Evolutionary conservation across 371 early-diverging fungal species (phyloP), one percentile per base, ranked within the genome.

Genomic region (Chytridium lagenaria): DNA sequence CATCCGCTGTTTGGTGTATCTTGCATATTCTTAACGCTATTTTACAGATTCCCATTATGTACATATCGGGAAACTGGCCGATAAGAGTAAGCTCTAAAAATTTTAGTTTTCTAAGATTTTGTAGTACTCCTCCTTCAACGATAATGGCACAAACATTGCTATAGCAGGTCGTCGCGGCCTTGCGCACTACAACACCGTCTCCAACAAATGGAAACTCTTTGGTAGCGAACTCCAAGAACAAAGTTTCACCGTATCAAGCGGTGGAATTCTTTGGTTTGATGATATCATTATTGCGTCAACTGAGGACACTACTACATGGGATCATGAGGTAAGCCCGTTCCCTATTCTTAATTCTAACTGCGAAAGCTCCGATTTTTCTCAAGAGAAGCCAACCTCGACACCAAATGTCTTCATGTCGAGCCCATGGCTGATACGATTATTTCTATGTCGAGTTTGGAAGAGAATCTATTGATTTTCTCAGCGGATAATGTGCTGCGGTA

Each of bases 41-140:
- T 33, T 51, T 31, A 22, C 65, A 92, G 88, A 88, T 91, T 52
- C 94, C 94, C 0, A 79, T 83, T 12, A 87, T 90, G 73, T 94
- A 94, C 72, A 87, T 93, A 57, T 85, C 91, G 7, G 89, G 89
- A 50, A 92, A 93, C 72, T 94, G 94, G 94, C 94, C 94, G 2
- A 92, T 93, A 34, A 85, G 87, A 68, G 92, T 91, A 84, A 19
- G 36, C 38, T 38, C 15, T 55, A 26, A 39, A 15, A 38, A 36
- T 7, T 23, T 16, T 59, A 30, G 0, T 38, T 1, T 55, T 30
- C 30, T 36, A 38, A 7, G 12, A 28, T 66, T 28, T 59, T 40
- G 26, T 67, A 90, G 86, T 91, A 89, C 74, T 82, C 90, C 0
- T 83, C 92, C 15, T 85, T 92, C 36, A 90, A 90, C 68, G 69